Evolutionary conservation across 768 basidiomycete genomes (phyloP).

Genomic region (Tephrocybe sp.): DNA sequence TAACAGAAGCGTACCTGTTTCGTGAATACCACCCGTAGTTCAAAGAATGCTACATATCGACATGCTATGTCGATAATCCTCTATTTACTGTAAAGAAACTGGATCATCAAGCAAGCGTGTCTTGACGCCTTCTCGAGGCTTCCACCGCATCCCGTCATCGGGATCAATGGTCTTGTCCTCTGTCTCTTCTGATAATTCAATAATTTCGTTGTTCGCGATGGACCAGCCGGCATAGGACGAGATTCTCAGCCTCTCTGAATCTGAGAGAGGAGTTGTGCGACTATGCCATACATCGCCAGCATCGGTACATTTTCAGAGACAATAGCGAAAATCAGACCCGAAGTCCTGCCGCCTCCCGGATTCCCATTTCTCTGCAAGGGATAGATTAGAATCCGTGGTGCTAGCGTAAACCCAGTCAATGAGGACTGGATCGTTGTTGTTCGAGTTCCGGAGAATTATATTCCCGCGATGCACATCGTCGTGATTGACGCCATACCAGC

Average conservation of each 20-base stretch:
- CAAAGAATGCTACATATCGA: too few relatives aligned
- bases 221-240: background rate
- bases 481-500: background rate
- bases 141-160: background rate
- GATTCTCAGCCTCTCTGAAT: background rate
- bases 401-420: too few relatives aligned
- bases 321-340: too few relatives aligned
- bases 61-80: too few relatives aligned
- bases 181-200: background rate
- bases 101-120: background rate
- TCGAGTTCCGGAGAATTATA: background rate
- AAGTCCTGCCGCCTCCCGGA: too few relatives aligned
- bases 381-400: too few relatives aligned
- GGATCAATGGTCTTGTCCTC: background rate
- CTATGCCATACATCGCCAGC: background rate
- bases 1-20: too few relatives aligned
- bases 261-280: background rate
- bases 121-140: background rate
- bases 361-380: too few relatives aligned
- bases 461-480: conserved; percentile 2
- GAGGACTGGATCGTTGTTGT: background rate
- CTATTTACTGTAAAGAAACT: background rate
- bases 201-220: background rate
- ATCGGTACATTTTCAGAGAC: too few relatives aligned
- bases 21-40: too few relatives aligned